Conservation (phyloP, 306 rosid genomes). For the Psophocarpus tetragonolobus region DNA sequence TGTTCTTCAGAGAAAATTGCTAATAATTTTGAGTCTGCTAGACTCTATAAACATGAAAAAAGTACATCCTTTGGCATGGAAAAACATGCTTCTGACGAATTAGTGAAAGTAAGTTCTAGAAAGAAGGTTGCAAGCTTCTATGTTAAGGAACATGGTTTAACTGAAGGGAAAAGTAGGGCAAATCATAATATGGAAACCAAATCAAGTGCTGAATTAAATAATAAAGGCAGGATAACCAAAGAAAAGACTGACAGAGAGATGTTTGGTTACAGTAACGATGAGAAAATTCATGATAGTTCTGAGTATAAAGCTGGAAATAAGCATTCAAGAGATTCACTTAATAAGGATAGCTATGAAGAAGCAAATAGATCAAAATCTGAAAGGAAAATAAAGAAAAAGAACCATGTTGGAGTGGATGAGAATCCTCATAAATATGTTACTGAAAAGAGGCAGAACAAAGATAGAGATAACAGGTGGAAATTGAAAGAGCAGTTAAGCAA, state of each 20-base stretch:
- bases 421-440: conserved; percentile 39
- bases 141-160: conserved; percentile 42
- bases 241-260: conserved; percentile 34
- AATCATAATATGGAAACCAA: conserved; percentile 35
- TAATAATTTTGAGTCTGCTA: conserved; percentile 45
- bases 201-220: conserved; percentile 39
- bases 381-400: conserved; percentile 60
- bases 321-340: conserved; percentile 49
- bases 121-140: conserved; percentile 48
- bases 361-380: conserved; percentile 49
- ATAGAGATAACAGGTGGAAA: conserved; percentile 34
- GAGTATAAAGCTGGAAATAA: conserved; percentile 55
- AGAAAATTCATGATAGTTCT: conserved; percentile 31
- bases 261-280: conserved; percentile 34
- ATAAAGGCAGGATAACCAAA: conserved; percentile 32
- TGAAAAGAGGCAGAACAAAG: conserved; percentile 53
- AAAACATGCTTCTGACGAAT: conserved; percentile 41
- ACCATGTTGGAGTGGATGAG: conserved; percentile 51
- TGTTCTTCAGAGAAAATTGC: conserved; percentile 42
- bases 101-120: conserved; percentile 51
- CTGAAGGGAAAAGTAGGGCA: conserved; percentile 49
- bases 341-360: conserved; percentile 52
- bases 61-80: conserved; percentile 42
- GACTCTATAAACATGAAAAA: conserved; percentile 27
- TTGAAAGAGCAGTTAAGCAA: conserved; percentile 23